Evolutionary conservation across 768 basidiomycete species (phyloP).

Genomic region (Lyophyllum decastes): DNA sequence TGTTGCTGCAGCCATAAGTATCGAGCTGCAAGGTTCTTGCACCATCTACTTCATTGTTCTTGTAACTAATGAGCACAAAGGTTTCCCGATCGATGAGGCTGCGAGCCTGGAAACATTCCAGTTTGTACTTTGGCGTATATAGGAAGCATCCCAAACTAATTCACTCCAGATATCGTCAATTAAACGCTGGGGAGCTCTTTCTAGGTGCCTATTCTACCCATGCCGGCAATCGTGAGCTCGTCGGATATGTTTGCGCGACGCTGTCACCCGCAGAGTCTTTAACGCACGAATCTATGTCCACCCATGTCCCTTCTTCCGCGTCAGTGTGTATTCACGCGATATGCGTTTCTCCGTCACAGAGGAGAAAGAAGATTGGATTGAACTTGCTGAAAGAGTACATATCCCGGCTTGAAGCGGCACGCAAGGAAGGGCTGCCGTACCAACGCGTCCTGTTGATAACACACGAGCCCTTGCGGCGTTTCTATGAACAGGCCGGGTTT

Average conservation of each 20-base stretch:
- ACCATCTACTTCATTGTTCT: background rate
- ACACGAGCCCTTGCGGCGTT: slow-evolving; percentile 55
- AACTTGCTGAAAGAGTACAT: slow-evolving; percentile 62
- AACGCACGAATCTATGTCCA: slow-evolving; percentile 71
- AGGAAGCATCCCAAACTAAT: background rate
- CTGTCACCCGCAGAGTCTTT: slow-evolving; percentile 52
- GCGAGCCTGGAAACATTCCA: slow-evolving; percentile 54
- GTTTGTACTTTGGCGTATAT: slow-evolving; percentile 28
- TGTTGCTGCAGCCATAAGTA: slow-evolving; percentile 39
- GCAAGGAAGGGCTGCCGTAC: slow-evolving; percentile 31
- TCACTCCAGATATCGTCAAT: slow-evolving; percentile 55
- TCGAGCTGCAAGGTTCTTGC: slow-evolving; percentile 49
- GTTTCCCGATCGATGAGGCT: slow-evolving; percentile 65
- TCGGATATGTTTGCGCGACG: slow-evolving; percentile 72
- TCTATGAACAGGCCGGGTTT: slow-evolving; percentile 69
- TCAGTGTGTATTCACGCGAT: slow-evolving; percentile 74
- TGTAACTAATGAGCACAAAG: slow-evolving; percentile 28
- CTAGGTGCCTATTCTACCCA: slow-evolving; percentile 55
- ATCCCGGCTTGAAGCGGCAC: slow-evolving; percentile 37
- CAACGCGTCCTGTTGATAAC: slow-evolving; percentile 57
- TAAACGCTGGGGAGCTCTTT: slow-evolving; percentile 59
- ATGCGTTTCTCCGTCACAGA: slow-evolving; percentile 46
- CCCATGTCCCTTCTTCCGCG: slow-evolving; percentile 49
- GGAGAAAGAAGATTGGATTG: slow-evolving; percentile 50
- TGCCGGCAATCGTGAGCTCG: slow-evolving; percentile 39